Evolutionary conservation across 495 filamentous ascomycete species (phyloP).

Genomic region (Aspergillus biplanus): DNA sequence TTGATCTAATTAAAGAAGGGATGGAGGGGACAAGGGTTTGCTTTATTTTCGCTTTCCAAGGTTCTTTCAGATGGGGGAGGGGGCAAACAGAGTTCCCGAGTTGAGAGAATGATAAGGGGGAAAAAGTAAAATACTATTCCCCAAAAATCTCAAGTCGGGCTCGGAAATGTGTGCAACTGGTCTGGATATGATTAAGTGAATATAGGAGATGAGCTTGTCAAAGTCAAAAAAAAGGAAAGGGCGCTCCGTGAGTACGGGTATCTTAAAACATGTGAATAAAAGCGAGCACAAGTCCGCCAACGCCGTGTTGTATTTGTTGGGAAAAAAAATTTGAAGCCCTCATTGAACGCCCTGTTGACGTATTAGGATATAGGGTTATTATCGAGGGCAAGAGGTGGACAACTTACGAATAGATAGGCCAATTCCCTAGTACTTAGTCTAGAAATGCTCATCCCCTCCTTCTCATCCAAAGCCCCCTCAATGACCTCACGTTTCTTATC

Average conservation of each 20-base stretch:
- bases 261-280: constrained; percentile 10
- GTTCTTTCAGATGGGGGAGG: too few species aligned
- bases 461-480: constrained; percentile 81
- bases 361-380: constrained; percentile 15
- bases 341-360: constrained; percentile 10
- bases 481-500: constrained; percentile 81
- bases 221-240: neutral
- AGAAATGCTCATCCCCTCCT: constrained; percentile 63
- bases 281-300: constrained; percentile 18
- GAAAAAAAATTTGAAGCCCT: neutral
- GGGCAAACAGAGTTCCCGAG: too few species aligned
- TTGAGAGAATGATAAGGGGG: too few species aligned
- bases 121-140: too few species aligned
- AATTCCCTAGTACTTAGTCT: constrained; percentile 67
- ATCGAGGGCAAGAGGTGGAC: neutral
- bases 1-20: too few species aligned
- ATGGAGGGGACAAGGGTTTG: too few species aligned
- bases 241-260: constrained; percentile 12
- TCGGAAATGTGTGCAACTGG: too few species aligned
- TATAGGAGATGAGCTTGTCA: too few species aligned
- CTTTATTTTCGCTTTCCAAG: too few species aligned
- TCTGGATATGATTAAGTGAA: too few species aligned
- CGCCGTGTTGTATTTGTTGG: constrained; percentile 12
- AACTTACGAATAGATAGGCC: constrained; percentile 72
- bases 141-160: too few species aligned